Evolutionary conservation across 257 asterid species (phyloP).

Genomic region (Salvia rosmarinus): DNA sequence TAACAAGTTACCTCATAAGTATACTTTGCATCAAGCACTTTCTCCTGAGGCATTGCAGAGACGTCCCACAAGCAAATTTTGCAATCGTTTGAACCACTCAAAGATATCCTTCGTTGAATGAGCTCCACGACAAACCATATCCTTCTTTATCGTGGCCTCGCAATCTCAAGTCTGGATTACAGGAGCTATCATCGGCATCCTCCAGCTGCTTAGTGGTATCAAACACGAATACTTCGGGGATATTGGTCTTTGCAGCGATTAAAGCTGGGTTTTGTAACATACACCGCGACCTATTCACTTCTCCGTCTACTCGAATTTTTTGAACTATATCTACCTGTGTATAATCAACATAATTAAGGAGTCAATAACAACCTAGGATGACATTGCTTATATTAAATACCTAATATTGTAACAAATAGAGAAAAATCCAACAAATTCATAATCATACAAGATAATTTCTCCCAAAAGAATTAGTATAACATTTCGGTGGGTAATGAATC

Average conservation of each 20-base stretch:
- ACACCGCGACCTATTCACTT: constrained; percentile 87
- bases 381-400: not conserved
- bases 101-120: constrained; percentile 74
- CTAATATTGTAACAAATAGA: not conserved
- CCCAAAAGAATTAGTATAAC: not conserved
- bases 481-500: constrained; percentile 40
- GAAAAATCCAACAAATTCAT: not conserved
- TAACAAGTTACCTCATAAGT: constrained; percentile 57
- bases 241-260: constrained; percentile 84
- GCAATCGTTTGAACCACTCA: constrained; percentile 91
- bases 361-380: not conserved
- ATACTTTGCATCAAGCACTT: constrained; percentile 63
- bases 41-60: constrained; percentile 63
- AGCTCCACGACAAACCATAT: constrained; percentile 92
- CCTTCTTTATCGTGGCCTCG: constrained; percentile 93
- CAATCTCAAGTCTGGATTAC: constrained; percentile 79
- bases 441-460: not conserved
- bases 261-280: constrained; percentile 73
- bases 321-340: constrained; percentile 79
- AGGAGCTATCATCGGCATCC: constrained; percentile 43
- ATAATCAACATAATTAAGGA: constrained; percentile 12
- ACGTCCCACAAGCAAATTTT: constrained; percentile 89
- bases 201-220: constrained; percentile 60
- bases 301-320: constrained; percentile 87
- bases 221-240: constrained; percentile 76